A percentile compares a stretch with the other conserved stretches of the same genome.
These are phyloP conservation scores for Penicillium angulare DNA, from an alignment of 495 filamentous ascomycete species.

Conservation along the genomic window DNA sequence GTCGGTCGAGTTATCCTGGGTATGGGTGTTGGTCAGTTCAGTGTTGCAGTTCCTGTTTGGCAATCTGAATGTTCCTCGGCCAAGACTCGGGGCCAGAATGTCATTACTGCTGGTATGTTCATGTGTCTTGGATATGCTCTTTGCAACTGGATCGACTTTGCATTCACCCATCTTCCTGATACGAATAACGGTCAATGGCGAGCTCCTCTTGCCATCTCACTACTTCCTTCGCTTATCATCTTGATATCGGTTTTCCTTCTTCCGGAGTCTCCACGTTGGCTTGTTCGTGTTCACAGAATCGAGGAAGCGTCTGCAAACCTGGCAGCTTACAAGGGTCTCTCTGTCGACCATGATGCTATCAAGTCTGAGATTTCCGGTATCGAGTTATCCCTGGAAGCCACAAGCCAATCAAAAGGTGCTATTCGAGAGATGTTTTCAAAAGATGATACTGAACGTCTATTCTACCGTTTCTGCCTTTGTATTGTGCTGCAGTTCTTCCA, in stretches of 20 bases:
- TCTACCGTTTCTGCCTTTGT: constrained; percentile 30
- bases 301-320: constrained; percentile 47
- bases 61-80: constrained; percentile 45
- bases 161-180: constrained; percentile 38
- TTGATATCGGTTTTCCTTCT: constrained; percentile 56
- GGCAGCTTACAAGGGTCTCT: constrained; percentile 22
- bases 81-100: constrained; percentile 33
- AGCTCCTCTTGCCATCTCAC: constrained; percentile 46
- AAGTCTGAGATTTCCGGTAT: constrained; percentile 32
- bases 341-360: constrained; percentile 22
- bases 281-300: constrained; percentile 52
- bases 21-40: constrained; percentile 44
- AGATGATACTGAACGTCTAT: constrained; percentile 20
- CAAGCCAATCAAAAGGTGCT: constrained; percentile 12
- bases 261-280: constrained; percentile 62
- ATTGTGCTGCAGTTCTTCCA: constrained; percentile 39
- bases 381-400: constrained; percentile 33
- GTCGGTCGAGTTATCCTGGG: constrained; percentile 45
- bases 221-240: constrained; percentile 61
- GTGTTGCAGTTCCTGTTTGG: constrained; percentile 49
- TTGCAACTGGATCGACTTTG: constrained; percentile 41
- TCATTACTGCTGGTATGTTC: constrained; percentile 38
- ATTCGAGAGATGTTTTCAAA: constrained; percentile 23
- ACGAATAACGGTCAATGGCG: constrained; percentile 44
- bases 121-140: constrained; percentile 52